Percentiles rank a stretch among this genome's conserved stretches.
Conservation (phyloP, 768 basidiomycete genomes). For the Amanita thiersii region DNA sequence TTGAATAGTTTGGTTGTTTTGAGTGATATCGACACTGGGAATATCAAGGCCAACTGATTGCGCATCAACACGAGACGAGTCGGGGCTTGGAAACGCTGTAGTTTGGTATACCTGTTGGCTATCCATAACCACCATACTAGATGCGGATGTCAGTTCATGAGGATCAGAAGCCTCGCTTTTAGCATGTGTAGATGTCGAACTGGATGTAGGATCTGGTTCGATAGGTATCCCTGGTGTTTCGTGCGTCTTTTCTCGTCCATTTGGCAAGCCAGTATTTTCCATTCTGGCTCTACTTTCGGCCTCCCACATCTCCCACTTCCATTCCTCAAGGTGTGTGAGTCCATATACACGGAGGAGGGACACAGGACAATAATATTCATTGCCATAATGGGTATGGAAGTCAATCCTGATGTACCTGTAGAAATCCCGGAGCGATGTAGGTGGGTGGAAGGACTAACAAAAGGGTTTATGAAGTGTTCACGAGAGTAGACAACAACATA, state of each 20-base stretch:
- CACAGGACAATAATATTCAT: constrained; percentile 94
- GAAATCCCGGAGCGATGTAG: constrained; percentile 68
- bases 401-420: constrained; percentile 93
- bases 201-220: not conserved
- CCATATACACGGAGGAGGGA: constrained; percentile 92
- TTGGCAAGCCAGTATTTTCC: not conserved
- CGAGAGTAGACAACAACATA: constrained; percentile 24
- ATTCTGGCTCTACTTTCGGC: constrained; percentile 50
- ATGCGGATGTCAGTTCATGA: too few relatives aligned
- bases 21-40: too few relatives aligned
- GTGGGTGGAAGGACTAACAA: constrained; percentile 67
- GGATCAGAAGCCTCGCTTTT: too few relatives aligned
- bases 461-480: not conserved
- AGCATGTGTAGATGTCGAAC: not conserved
- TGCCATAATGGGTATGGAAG: constrained; percentile 88
- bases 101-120: too few relatives aligned
- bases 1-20: not conserved
- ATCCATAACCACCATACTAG: too few relatives aligned
- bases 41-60: too few relatives aligned
- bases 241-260: too few relatives aligned
- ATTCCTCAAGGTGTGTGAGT: constrained; percentile 92
- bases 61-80: too few relatives aligned
- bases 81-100: too few relatives aligned
- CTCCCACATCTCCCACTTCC: constrained; percentile 88
- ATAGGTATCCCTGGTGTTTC: not conserved